These are phyloP conservation scores for Ilex asprella DNA, from an alignment of 257 asterid genomes.

Conservation along the genomic window DNA sequence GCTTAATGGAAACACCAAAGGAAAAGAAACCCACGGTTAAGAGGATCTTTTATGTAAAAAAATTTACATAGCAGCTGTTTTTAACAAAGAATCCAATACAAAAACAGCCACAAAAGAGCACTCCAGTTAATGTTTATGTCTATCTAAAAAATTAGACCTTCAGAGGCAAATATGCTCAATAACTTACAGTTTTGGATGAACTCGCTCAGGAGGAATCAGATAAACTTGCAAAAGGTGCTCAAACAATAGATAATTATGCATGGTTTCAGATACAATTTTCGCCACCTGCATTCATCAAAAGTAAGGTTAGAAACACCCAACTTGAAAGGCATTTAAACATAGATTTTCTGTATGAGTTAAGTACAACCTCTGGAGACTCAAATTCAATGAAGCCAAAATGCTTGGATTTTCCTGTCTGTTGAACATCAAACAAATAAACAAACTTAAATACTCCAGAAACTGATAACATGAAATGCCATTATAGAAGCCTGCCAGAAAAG, in stretches of 20 bases:
- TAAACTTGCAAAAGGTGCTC: constrained; percentile 84
- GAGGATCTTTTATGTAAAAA: too few relatives aligned
- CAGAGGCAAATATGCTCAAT: not conserved
- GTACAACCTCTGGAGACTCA: constrained; percentile 78
- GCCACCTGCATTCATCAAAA: constrained; percentile 55
- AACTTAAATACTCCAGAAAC: too few relatives aligned
- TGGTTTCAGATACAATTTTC: constrained; percentile 76
- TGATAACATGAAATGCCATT: too few relatives aligned
- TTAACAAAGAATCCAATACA: too few relatives aligned
- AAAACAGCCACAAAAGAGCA: too few relatives aligned
- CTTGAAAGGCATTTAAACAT: constrained; percentile 25
- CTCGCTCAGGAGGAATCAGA: constrained; percentile 61
- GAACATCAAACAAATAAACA: not conserved
- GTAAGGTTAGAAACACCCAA: constrained; percentile 40
- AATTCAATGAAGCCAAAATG: constrained; percentile 93
- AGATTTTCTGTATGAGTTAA: not conserved
- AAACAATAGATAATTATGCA: constrained; percentile 82
- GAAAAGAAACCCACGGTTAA: too few relatives aligned
- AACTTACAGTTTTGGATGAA: constrained; percentile 74
- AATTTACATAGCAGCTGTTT: too few relatives aligned
- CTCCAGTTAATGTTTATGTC: too few relatives aligned
- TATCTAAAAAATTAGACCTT: too few relatives aligned
- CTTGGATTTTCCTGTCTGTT: constrained; percentile 88
- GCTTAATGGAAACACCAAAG: too few relatives aligned
- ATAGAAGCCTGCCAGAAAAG: too few relatives aligned